Base-by-base conservation (phyloP, 2,329 filamentous ascomycete species). In the Penicillium polonicum region DNA sequence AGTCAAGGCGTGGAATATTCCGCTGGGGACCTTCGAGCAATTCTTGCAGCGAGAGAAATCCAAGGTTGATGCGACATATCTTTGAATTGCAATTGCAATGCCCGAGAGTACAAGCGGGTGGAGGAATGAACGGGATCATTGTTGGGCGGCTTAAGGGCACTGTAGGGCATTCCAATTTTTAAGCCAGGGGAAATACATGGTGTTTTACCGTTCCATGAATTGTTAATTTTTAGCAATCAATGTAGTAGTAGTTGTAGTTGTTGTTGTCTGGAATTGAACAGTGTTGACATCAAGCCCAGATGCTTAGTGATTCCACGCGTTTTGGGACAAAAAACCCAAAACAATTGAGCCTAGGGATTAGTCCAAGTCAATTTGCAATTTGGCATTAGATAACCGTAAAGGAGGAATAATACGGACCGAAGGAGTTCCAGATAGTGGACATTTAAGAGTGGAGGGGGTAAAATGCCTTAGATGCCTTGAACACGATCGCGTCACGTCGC, bases 401-500 rank as follows among this genome's bases (percentile, higher is more conserved):
- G 3, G 38, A 33, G 48, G n/a, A 10, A 27, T 25, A 25, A 25
- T 23, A n/a, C 15, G 17, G 21, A 52, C 27, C 42, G 43, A 33
- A 49, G 52, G 35, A 41, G 35, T 19, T n/a, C 15, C 4, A 39
- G n/a, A 19, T 21, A 4, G 7, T 38, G 12, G 3, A 17, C 13
- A 35, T n/a, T 29, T 13, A 8, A 29, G 21, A 10, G 29, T 46
- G 43, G 52, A 44, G 53, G 42, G 49, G 35, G 13, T 19, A 25
- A 51, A 45, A 27, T 36, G 50, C 50, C 21, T 35, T 45, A 48
- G 59, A 56, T 59, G 55, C 56, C 56, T 61, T 53, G 48, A 60
- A 60, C 61, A 61, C 63, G 63, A 59, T 60, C 63, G 59, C 64
- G 65, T 67, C 65, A 67, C 65, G 65, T 67, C 65, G 62, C 65